Evolutionary conservation across 2,329 filamentous ascomycete species (phyloP), one percentile per base, ranked within the genome.

Genomic region (Aspergillus uvarum): DNA sequence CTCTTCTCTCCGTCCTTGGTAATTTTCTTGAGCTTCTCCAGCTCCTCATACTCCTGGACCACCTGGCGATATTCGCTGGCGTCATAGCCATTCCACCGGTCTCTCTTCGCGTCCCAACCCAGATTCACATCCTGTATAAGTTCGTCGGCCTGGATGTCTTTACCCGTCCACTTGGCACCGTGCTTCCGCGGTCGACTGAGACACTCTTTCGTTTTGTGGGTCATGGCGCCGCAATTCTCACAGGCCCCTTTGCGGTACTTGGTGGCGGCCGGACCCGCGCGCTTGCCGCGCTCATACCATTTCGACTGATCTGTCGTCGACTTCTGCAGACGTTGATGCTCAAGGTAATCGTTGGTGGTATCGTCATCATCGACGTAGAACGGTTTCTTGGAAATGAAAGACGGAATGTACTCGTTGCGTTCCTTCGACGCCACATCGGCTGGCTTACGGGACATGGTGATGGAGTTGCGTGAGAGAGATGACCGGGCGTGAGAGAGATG

Each of bases 21-120:
- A 51, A 79, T 80, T 50, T 81, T 81, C 63, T 81, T 88, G 63
- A 97, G 79, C 65, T 89, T 86, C 73, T 97, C 94, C 75, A 97
- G 81, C 72, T 94, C 86, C 63, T 95, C 89, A 76, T 90, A 96
- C 68, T 96, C 91, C 54, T 96, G 88, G 47, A 98, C 87, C n/a
- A 98, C 91, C 62, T 86, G 83, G 61, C 86, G 84, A 74, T 96
- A 98, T 75, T 98, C 91, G 65, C 85, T 87, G 1, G 92, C 82
- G 74, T 98, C 93, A 76, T 96, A 99, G n/a, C 94, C 94, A 73
- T 97, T 97, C 94, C 95, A 99, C 48, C 94, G 87, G 79, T 99
- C 95, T 67, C 95, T 85, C 81, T 99, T 99, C 22, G 95, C 95
- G 76, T 99, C 96, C 91, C 94, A 99, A 3, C 93, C 91, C 51